Conservation (phyloP, 2,329 filamentous ascomycete genomes). For the Raffaelea albimanens region DNA sequence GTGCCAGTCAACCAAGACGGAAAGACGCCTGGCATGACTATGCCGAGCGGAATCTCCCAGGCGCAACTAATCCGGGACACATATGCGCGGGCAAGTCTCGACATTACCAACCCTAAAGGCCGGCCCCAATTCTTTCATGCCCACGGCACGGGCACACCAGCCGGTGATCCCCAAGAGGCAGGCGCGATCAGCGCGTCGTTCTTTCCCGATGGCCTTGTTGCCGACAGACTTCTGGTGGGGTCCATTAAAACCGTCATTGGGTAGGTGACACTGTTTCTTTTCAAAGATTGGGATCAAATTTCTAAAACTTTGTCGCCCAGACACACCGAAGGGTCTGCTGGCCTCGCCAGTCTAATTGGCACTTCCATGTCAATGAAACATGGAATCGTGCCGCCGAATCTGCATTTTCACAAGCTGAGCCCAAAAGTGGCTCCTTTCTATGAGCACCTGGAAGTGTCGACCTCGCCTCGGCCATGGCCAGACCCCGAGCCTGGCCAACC, state of each 20-base stretch:
- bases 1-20: slow-evolving; percentile 44
- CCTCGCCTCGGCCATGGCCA: slow-evolving; percentile 22
- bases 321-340: slow-evolving; percentile 39
- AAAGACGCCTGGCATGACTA: slow-evolving; percentile 39
- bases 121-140: slow-evolving; percentile 33
- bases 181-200: slow-evolving; percentile 30
- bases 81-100: slow-evolving; percentile 30
- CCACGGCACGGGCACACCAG: slow-evolving; percentile 26
- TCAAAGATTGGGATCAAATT: no score
- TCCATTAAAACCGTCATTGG: slow-evolving; percentile 31
- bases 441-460: slow-evolving; percentile 23
- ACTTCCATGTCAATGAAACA: slow-evolving; percentile 29
- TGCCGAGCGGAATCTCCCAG: slow-evolving; percentile 38
- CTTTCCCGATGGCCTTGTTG: slow-evolving; percentile 14
- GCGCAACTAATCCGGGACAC: slow-evolving; percentile 30
- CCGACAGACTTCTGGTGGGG: slow-evolving; percentile 22
- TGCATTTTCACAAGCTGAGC: slow-evolving; percentile 30
- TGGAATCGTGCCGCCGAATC: slow-evolving; percentile 28
- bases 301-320: slow-evolving; percentile 20
- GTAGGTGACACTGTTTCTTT: neutral
- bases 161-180: slow-evolving; percentile 24
- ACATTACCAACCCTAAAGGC: slow-evolving; percentile 16
- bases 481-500: slow-evolving; percentile 21
- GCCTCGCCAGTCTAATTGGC: slow-evolving; percentile 37
- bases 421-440: slow-evolving; percentile 27